A percentile compares a stretch with the other conserved stretches of the same genome.
Evolutionary conservation across 2,329 filamentous ascomycete genomes (phyloP).

Genomic region (Ophiosphaerella narmari): DNA sequence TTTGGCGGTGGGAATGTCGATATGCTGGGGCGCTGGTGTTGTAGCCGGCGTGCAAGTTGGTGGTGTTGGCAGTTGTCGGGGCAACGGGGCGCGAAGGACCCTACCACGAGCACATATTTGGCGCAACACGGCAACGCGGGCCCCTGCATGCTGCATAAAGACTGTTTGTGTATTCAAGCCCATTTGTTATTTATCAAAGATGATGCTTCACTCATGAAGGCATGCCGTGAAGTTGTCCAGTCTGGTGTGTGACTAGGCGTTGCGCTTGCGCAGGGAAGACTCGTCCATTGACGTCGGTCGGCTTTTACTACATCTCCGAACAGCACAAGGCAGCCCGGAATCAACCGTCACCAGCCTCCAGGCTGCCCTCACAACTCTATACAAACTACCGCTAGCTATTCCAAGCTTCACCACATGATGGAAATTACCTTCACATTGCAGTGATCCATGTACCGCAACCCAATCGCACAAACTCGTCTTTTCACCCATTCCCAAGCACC

Average conservation of each 20-base stretch:
- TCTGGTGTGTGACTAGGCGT: background rate
- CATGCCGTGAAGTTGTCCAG: background rate
- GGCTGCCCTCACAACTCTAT: constrained; percentile 1
- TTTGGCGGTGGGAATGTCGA: constrained; percentile 33
- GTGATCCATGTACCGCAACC: constrained; percentile 6
- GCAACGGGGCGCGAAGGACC: background rate
- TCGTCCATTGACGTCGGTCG: constrained; percentile 17
- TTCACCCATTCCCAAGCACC: constrained; percentile 6
- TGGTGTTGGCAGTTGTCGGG: constrained; percentile 25
- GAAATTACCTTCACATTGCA: background rate
- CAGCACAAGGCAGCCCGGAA: constrained; percentile 27
- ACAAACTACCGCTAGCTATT: background rate
- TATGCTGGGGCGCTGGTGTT: constrained; percentile 32
- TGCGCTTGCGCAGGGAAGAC: constrained; percentile 2
- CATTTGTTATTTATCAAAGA: too few relatives aligned
- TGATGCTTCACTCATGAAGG: too few relatives aligned
- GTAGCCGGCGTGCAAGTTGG: constrained; percentile 14
- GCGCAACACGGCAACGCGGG: too few relatives aligned
- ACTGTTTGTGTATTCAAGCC: too few relatives aligned
- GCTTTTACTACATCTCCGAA: constrained; percentile 19
- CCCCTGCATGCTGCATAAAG: too few relatives aligned
- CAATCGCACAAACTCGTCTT: constrained; percentile 10
- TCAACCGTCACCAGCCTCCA: constrained; percentile 9
- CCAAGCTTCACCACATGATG: background rate
- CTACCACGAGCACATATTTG: too few relatives aligned